Evolutionary conservation across 306 rosid genomes (phyloP).

Genomic region (Ceratonia siliqua): DNA sequence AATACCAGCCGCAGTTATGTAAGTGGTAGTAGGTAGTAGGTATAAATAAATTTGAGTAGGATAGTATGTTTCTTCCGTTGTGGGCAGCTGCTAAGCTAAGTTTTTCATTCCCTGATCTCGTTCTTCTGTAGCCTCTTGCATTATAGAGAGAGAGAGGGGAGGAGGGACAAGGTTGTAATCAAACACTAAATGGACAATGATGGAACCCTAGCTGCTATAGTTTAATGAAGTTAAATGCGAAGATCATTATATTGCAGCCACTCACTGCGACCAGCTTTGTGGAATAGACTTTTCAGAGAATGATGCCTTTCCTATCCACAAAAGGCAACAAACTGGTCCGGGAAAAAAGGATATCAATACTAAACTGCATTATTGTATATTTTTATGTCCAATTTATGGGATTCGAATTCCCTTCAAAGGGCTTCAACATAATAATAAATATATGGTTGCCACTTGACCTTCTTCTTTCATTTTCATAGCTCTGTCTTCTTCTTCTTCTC

Average conservation of each 20-base stretch:
- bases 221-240: slow-evolving; percentile 11
- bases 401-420: slow-evolving; percentile 50
- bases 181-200: slow-evolving; percentile 30
- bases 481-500: slow-evolving; percentile 24
- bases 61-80: neutral
- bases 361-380: slow-evolving; percentile 41
- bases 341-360: slow-evolving; percentile 24
- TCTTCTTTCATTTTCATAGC: neutral
- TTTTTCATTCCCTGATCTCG: too few species aligned
- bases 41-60: too few species aligned
- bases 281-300: slow-evolving; percentile 42
- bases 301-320: slow-evolving; percentile 57
- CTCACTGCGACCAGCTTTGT: slow-evolving; percentile 6
- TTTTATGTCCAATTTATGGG: slow-evolving; percentile 43
- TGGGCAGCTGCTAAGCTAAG: neutral
- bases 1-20: too few species aligned
- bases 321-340: slow-evolving; percentile 16
- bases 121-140: neutral
- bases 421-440: neutral
- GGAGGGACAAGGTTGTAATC: neutral
- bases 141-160: neutral
- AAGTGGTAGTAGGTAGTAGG: neutral
- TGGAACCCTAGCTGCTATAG: slow-evolving; percentile 10
- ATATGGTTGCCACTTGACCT: neutral
- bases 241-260: neutral